Evolutionary conservation across 1,139 yeast genomes (phyloP), one percentile per base, ranked within the genome.

Genomic region (Taphrina betulina): DNA sequence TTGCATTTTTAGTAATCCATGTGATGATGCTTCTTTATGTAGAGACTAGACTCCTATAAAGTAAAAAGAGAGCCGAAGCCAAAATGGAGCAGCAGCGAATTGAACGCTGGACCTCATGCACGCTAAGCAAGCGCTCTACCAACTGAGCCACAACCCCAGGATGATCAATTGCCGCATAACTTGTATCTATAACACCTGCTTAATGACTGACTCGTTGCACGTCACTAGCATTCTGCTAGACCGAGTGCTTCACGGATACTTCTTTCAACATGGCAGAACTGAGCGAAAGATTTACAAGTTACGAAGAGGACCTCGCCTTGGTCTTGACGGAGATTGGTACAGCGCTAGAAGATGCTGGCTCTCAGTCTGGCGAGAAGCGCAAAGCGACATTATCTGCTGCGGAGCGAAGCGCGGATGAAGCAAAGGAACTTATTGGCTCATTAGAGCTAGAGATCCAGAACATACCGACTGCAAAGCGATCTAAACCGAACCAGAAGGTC

Each of bases 401-500:
- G 5, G 90, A 85, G 65, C 75, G 79, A 41, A 79, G 86, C 26
- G 75, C 83, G 22, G 95, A 85, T 64, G 95, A 87, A 66, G 85
- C 88, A 31, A 77, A 81, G 57, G 95, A 87, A 67, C 76, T 85
- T 54, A 50, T 53, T 38, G 60, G 62, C 3, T 94, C 88, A 64
- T 81, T 88, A 82, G 77, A 79, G 33, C 75, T 87, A 38, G 95
- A 87, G 66, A 85, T 87, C 1, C 92, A 85, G 67, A 84, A 83
- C 65, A 77, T 88, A 53, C 88, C 95, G 3, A 81, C 89, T 1
- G 78, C 78, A 46, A 78, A 81, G 62, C 74, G 95, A 58, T 78
- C 89, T 0, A 71, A 79, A 10, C 83, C 78, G 65, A 88, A 88
- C 65, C 74, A 87, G 48, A 82, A 82, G 63, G 75, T 87, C 42